phyloP scores from a whole-genome alignment of 495 filamentous ascomycete species.

The Talaromyces stipitatus region DNA sequence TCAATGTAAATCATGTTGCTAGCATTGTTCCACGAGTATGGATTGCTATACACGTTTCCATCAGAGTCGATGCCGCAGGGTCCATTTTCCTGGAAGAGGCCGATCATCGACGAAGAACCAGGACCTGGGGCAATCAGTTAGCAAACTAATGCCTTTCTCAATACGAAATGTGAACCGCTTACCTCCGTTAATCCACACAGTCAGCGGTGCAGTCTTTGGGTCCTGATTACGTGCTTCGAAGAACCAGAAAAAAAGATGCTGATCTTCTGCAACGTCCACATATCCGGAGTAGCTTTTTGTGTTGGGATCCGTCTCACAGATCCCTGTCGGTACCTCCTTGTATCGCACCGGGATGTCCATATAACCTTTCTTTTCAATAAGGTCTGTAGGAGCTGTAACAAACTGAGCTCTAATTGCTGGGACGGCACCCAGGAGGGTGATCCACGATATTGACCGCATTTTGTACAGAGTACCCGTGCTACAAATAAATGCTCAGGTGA shows the following conservation, averaged over 20 bases:
- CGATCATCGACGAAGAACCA: slow-evolving; percentile 53
- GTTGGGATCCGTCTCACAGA: slow-evolving; percentile 56
- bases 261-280: slow-evolving; percentile 50
- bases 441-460: slow-evolving; percentile 7
- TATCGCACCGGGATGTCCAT: slow-evolving; percentile 48
- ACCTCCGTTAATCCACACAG: slow-evolving; percentile 35
- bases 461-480: background rate
- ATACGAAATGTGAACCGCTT: background rate
- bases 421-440: slow-evolving; percentile 8
- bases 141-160: background rate
- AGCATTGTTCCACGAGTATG: slow-evolving; percentile 51
- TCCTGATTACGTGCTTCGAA: slow-evolving; percentile 51
- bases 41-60: slow-evolving; percentile 46
- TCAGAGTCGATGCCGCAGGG: slow-evolving; percentile 50
- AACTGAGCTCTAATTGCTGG: slow-evolving; percentile 39
- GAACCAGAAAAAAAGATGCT: slow-evolving; percentile 64
- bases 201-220: slow-evolving; percentile 47
- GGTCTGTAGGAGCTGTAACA: slow-evolving; percentile 47
- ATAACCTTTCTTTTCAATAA: slow-evolving; percentile 44
- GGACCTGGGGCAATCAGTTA: slow-evolving; percentile 20
- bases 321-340: slow-evolving; percentile 53
- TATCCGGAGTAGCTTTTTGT: slow-evolving; percentile 64
- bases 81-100: slow-evolving; percentile 53
- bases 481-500: background rate
- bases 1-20: slow-evolving; percentile 56